Conservation (phyloP, 176 grass and related monocot species). For the Neostapfia colusana region DNA sequence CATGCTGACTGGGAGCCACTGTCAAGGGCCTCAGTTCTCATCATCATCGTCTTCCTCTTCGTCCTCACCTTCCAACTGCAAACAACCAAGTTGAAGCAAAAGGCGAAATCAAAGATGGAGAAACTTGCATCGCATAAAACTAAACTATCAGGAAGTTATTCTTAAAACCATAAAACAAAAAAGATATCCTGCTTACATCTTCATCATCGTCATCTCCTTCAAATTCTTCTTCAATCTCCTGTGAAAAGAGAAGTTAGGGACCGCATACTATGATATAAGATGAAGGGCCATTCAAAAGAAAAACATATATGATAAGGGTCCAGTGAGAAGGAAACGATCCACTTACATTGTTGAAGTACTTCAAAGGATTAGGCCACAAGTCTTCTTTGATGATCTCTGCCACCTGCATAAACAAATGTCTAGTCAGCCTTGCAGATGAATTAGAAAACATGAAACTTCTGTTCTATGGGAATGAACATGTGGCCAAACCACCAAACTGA, state of each 20-base stretch:
- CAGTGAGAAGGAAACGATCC: background rate
- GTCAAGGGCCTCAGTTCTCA: conserved; percentile 42
- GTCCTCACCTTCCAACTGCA: conserved; percentile 55
- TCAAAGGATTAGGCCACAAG: conserved; percentile 98
- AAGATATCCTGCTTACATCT: conserved; percentile 51
- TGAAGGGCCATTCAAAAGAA: background rate
- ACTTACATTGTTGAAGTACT: conserved; percentile 98
- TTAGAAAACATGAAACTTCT: background rate
- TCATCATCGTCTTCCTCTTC: conserved; percentile 49
- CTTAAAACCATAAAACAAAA: background rate
- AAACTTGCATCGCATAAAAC: background rate
- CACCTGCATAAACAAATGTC: conserved; percentile 52
- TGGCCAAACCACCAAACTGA: background rate
- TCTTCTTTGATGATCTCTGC: conserved; percentile 99
- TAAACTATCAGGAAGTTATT: background rate
- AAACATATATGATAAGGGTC: background rate
- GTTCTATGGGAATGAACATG: background rate
- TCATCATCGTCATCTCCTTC: conserved; percentile 82
- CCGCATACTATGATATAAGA: conserved; percentile 14
- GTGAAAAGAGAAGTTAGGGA: conserved; percentile 32
- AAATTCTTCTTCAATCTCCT: conserved; percentile 88
- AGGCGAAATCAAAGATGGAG: background rate
- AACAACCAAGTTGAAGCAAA: conserved; percentile 9
- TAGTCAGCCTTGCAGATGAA: background rate
- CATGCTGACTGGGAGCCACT: background rate